phyloP scores from a whole-genome alignment of 164 flowering plant species.

The Berberis vulgaris region DNA sequence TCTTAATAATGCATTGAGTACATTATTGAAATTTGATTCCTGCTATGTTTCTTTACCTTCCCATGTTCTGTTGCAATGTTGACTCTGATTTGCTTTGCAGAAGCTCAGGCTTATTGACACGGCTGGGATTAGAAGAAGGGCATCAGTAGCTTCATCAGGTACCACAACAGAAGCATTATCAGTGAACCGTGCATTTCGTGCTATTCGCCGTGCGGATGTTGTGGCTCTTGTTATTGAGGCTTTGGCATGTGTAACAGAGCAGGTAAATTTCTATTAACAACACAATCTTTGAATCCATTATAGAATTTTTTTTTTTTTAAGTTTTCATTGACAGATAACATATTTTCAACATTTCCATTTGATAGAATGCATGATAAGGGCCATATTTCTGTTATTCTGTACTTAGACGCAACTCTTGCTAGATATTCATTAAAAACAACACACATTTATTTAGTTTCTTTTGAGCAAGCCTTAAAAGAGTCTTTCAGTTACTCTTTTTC shows the following conservation, averaged over 20 bases:
- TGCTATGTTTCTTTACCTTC: neutral
- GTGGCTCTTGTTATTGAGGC: constrained; percentile 99
- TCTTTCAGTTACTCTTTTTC: too few species aligned
- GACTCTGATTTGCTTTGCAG: constrained; percentile 30
- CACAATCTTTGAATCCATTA: neutral
- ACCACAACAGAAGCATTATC: constrained; percentile 88
- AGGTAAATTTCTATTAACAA: constrained; percentile 39
- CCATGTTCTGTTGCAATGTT: neutral
- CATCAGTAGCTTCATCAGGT: constrained; percentile 78
- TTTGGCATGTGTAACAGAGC: constrained; percentile 91
- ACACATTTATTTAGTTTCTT: too few species aligned
- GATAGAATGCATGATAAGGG: too few species aligned
- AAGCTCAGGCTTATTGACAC: constrained; percentile 92
- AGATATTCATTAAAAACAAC: too few species aligned
- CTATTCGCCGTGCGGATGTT: constrained; percentile 93
- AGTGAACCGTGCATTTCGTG: constrained; percentile 95
- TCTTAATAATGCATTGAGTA: neutral
- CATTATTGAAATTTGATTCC: too few species aligned
- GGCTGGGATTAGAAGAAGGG: constrained; percentile 90
- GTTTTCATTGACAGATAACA: neutral
- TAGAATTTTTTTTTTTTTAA: neutral
- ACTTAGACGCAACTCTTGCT: too few species aligned
- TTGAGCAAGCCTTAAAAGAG: too few species aligned
- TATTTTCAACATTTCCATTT: too few species aligned
- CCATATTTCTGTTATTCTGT: too few species aligned